Evolutionary conservation across 164 flowering plant genomes (phyloP).

Genomic region (Warburgia ugandensis): DNA sequence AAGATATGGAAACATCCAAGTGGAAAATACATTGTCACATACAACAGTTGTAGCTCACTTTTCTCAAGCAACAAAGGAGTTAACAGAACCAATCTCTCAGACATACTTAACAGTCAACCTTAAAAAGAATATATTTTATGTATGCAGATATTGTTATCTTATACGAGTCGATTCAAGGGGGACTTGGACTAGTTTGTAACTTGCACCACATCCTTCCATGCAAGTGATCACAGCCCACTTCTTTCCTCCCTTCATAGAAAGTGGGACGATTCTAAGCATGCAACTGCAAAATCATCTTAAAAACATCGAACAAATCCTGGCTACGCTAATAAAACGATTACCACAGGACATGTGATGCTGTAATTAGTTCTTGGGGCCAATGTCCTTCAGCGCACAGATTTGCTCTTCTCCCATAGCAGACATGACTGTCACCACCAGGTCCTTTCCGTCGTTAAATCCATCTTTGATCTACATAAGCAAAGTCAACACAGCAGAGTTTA

Average conservation of each 20-base stretch:
- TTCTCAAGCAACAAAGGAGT: too few relatives aligned
- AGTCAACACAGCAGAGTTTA: not conserved
- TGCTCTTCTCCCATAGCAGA: constrained; percentile 56
- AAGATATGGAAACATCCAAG: too few relatives aligned
- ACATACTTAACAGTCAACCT: too few relatives aligned
- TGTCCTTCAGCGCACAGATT: constrained; percentile 53
- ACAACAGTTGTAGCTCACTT: too few relatives aligned
- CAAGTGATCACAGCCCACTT: not conserved
- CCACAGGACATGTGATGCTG: not conserved
- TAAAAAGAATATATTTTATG: too few relatives aligned
- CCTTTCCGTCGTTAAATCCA: constrained; percentile 56
- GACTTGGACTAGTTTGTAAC: too few relatives aligned
- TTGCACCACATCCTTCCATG: not conserved
- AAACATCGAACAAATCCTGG: not conserved
- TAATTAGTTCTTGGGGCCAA: constrained; percentile 32
- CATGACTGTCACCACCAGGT: constrained; percentile 54
- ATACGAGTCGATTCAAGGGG: too few relatives aligned
- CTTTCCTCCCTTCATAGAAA: too few relatives aligned
- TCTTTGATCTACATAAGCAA: constrained; percentile 36
- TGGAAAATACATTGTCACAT: too few relatives aligned
- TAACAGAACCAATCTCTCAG: too few relatives aligned
- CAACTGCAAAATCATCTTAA: not conserved
- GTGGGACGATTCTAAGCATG: too few relatives aligned
- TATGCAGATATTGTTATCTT: too few relatives aligned
- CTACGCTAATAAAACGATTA: not conserved